Evolutionary conservation across 164 flowering plant genomes (phyloP).

Genomic region (Kingdonia uniflora): DNA sequence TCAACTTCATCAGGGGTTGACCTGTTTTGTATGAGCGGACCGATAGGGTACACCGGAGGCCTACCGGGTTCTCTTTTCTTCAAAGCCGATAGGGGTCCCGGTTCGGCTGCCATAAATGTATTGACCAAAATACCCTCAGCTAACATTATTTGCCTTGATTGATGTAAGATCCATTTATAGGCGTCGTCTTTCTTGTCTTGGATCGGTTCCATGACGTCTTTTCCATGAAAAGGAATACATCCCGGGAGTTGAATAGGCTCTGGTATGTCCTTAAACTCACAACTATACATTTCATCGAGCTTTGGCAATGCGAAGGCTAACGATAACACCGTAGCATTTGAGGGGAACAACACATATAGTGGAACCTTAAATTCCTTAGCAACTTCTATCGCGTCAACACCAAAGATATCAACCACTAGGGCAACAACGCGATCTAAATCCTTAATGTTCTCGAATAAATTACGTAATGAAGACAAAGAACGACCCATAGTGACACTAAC

Average conservation of each 20-base stretch:
- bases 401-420: conserved; percentile 32
- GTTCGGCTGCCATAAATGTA: conserved; percentile 18
- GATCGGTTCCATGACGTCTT: conserved; percentile 20
- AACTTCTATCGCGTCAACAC: conserved; percentile 24
- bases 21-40: conserved; percentile 18
- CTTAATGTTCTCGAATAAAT: conserved; percentile 8
- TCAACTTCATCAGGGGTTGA: not conserved
- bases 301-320: conserved; percentile 19
- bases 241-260: conserved; percentile 27
- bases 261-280: conserved; percentile 21
- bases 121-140: conserved; percentile 25
- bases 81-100: conserved; percentile 15
- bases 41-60: conserved; percentile 26
- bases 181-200: conserved; percentile 21
- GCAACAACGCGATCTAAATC: conserved; percentile 7
- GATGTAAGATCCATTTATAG: conserved; percentile 18
- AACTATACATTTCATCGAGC: conserved; percentile 15
- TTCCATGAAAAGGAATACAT: conserved; percentile 19
- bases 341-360: conserved; percentile 28
- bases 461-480: conserved; percentile 27
- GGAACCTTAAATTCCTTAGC: conserved; percentile 24
- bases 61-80: not conserved
- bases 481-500: conserved; percentile 21
- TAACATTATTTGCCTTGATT: not conserved
- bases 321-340: conserved; percentile 23